Base-by-base conservation (phyloP, 1,139 yeast species). In the Cylindricascospora bacillispora region DNA sequence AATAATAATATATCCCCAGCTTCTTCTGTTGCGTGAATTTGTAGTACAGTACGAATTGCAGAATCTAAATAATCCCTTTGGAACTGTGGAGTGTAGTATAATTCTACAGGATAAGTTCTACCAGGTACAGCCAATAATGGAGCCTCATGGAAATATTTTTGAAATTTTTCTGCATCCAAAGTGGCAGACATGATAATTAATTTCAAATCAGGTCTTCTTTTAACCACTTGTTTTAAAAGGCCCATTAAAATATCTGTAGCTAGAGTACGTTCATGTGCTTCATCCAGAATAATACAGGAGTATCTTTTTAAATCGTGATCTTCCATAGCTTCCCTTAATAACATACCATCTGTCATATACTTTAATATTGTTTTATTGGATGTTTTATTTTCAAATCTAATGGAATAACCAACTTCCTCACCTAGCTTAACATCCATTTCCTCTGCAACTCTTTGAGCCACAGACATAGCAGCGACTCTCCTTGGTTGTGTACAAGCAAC, bases 261-360 rank as follows among this genome's bases (percentile, higher is more conserved):
- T 46, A 89, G 65, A 0, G 98, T 89, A 54, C 98, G 76, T 60
- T 89, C 98, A 63, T 89, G 98, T 32, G 98, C 98, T 63, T 89
- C 98, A 67, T 89, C 98, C 38, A 89, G 64, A 43, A 89, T 85
- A 37, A 89, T 80, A 50, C 95, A 86, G 14, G 93, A 78, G 57
- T 89, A 89, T 38, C 79, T 66, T 5, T 63, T 61, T 51, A 89
- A 65, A 38, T 76, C 70, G 43, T 85, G 95, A 55, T 89, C 98
- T 40, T 80, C 92, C 97, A 89, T 86, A 21, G 97, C 97, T 59
- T 89, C 98, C 50, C 97, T 71, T 44, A 89, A 63, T 35, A 89
- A 67, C 95, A 89, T 86, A 74, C 98, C 98, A 62, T 89, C 98
- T 10, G 98, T 89, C 97, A 89, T 83, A 61, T 89, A 89, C 58